Evolutionary conservation across 148 eudicot species (phyloP), one percentile per base, ranked within the genome.

Genomic region (Fallopia convolvulus): DNA sequence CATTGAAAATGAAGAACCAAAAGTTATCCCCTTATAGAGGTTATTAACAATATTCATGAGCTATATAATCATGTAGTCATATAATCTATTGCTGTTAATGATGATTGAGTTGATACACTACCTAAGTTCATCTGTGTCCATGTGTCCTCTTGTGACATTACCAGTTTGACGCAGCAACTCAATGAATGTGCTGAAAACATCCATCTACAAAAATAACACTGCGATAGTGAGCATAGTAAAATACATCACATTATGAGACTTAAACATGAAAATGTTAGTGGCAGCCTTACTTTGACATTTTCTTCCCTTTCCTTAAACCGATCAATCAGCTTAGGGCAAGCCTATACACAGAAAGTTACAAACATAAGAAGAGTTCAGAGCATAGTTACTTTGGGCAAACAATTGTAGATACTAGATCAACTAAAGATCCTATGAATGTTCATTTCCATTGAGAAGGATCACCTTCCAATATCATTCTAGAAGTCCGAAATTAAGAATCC

Each of bases 261-360:
- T n/a, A 42, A 77, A 32, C 18, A 65, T 39, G 23, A 40, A 70
- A 52, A 40, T 50, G 7, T 80, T 75, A 50, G 8, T 17, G 18
- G 6, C 65, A 44, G 58, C 68, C 77, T 77, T 80, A 93, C 98
- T 92, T 93, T 93, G 50, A 93, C 98, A 84, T 93, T 93, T 83
- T 93, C 98, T 84, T 93, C 98, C 81, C 98, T 86, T 84, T 93
- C 98, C 82, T 89, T 93, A 78, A 93, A 93, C 83, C 98, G 90
- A 76, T 93, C 98, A 78, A 93, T 91, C 85, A 93, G 85, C 87
- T 93, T 93, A 39, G 98, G 98, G 81, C 98, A 91, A 66, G 98
- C 98, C 98, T 93, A 83, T 72, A 73, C 72, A 68, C 9, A 23
- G 6, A 55, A n/a, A 55, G 8, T 12, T n/a, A 55, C 61, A 55